Evolutionary conservation across 1,139 yeast species (phyloP).

Genomic region (Debaryomyces fabryi): DNA sequence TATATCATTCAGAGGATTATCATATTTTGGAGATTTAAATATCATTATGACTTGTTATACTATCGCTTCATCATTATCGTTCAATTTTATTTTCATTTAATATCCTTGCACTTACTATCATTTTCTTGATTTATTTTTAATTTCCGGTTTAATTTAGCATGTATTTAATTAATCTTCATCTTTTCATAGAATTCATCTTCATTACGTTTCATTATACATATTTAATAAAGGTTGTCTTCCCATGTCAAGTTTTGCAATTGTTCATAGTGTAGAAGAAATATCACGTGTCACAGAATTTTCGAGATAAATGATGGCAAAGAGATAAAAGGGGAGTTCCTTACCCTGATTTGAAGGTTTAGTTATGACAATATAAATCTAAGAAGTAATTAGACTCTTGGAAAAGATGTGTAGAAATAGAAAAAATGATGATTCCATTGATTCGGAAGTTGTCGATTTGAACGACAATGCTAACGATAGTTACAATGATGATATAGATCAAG

Average conservation of each 20-base stretch:
- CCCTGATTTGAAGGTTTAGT: neutral
- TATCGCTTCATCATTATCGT: neutral
- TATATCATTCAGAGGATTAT: neutral
- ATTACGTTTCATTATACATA: neutral
- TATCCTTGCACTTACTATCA: neutral
- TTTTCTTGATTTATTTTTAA: neutral
- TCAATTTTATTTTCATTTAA: neutral
- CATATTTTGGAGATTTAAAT: neutral
- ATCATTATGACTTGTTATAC: neutral
- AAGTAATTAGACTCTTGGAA: neutral
- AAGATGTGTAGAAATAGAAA: constrained; percentile 12
- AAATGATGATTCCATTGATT: constrained; percentile 3
- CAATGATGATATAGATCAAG: constrained; percentile 21
- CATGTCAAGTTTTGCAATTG: neutral
- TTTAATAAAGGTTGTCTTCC: neutral
- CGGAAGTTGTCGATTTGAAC: constrained; percentile 1
- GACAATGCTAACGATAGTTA: constrained; percentile 5
- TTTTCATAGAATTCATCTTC: neutral
- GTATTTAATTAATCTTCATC: neutral
- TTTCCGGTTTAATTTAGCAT: neutral
- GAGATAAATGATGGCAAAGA: constrained; percentile 8
- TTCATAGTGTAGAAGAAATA: neutral
- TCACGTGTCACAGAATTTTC: constrained; percentile 7
- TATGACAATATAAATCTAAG: neutral
- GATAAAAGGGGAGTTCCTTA: constrained; percentile 1